Evolutionary conservation across 164 flowering plant genomes (phyloP).

Genomic region (Kingdonia uniflora): DNA sequence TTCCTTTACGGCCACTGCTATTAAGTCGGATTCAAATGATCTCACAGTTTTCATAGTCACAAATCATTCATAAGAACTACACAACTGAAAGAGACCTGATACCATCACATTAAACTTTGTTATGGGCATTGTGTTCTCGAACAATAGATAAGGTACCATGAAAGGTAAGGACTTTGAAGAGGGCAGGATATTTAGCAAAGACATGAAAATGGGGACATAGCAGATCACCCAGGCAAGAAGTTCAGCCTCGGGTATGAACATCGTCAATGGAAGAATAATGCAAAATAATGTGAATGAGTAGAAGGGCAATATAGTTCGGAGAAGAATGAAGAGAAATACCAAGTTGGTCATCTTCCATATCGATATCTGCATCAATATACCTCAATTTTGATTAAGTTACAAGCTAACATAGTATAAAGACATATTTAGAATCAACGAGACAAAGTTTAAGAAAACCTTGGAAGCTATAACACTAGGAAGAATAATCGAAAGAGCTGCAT

Average conservation of each 20-base stretch:
- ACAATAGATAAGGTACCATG: conserved; percentile 76
- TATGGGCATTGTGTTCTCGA: conserved; percentile 89
- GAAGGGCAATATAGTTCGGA: conserved; percentile 68
- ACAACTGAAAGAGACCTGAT: conserved; percentile 74
- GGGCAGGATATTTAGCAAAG: conserved; percentile 75
- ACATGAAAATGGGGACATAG: conserved; percentile 60
- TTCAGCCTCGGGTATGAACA: no score
- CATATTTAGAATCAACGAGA: neutral
- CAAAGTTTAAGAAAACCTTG: no score
- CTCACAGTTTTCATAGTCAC: conserved; percentile 81
- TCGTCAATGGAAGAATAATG: no score
- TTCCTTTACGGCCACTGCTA: conserved; percentile 51
- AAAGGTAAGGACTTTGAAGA: conserved; percentile 76
- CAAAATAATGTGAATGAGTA: no score
- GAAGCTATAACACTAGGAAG: conserved; percentile 52
- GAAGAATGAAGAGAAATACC: conserved; percentile 65
- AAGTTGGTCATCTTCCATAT: conserved; percentile 61
- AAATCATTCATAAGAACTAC: conserved; percentile 85
- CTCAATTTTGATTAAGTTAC: neutral
- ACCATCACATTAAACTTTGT: conserved; percentile 89
- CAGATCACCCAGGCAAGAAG: conserved; percentile 74
- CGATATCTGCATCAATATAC: conserved; percentile 67
- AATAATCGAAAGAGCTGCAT: conserved; percentile 73
- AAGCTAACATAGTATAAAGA: neutral
- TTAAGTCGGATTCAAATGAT: conserved; percentile 63